phyloP scores from a whole-genome alignment of 345 rosid species.

The Bruguiera gymnorhiza region DNA sequence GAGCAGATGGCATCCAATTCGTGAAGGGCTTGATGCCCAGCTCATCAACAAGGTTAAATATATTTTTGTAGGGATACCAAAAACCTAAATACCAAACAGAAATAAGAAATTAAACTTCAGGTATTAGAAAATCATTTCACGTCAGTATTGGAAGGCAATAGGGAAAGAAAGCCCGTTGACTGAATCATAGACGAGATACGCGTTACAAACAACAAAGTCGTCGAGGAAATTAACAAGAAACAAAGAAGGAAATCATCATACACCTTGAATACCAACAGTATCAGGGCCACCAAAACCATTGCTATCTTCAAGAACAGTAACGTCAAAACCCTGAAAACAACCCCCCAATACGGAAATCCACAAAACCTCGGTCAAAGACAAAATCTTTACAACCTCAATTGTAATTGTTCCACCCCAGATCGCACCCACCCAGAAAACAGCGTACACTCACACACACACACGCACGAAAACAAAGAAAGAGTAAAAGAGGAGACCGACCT shows the following conservation, averaged over 20 bases:
- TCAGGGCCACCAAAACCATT: conserved; percentile 44
- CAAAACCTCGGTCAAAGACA: too few relatives aligned
- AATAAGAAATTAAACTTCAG: conserved; percentile 8
- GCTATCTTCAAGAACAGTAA: conserved; percentile 50
- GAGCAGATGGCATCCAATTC: conserved; percentile 15
- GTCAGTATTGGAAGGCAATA: neutral
- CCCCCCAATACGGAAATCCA: neutral
- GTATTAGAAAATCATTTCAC: conserved; percentile 1
- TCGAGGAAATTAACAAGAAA: neutral
- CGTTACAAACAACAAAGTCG: too few relatives aligned
- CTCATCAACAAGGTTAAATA: conserved; percentile 22
- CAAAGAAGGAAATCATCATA: neutral
- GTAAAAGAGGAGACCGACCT: conserved; percentile 24
- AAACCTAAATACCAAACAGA: conserved; percentile 37
- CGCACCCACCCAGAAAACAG: too few relatives aligned
- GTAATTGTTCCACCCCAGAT: too few relatives aligned
- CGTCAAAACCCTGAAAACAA: conserved; percentile 50
- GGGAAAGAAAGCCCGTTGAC: too few relatives aligned
- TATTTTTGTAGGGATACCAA: conserved; percentile 44
- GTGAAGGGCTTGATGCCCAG: conserved; percentile 24
- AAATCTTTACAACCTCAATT: too few relatives aligned
- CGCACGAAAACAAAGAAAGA: neutral
- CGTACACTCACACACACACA: too few relatives aligned
- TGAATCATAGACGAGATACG: too few relatives aligned
- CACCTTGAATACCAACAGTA: conserved; percentile 56